Base-by-base conservation (phyloP, 2,329 filamentous ascomycete species). In the Talaromyces sp. region DNA sequence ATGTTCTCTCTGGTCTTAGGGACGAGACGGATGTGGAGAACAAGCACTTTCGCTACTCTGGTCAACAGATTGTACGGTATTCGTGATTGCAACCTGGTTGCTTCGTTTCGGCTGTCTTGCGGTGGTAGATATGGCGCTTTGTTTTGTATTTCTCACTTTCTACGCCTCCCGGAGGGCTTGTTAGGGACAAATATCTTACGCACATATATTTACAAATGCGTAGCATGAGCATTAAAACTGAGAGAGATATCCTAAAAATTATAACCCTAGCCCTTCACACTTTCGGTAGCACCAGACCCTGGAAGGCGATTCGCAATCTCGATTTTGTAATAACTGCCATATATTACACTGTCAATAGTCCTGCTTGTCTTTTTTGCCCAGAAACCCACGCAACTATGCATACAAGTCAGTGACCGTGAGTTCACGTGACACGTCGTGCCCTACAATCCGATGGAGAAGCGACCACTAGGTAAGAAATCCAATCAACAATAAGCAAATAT, bases 1-100 rank as follows among this genome's bases (percentile, higher is more conserved):
- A 58, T 22, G 10, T 38, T 1, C 13, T 58, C 5, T 58, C 53
- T 36, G 53, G 53, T 25, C 53, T 38, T 36, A 3, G 53, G 31
- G 53, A 58, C 15, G 53, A 58, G 17, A 58, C 53, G 1, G 53
- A 58, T 22, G 53, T 56, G 13, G 27, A 56, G 17, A 56, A 56
- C 7, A 56, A 36, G 29, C 53, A 56, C 31, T 56, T 56, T 22
- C 29, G 53, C 1, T 56, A 36, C 11, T 56, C 53, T 36, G 53
- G 53, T 2, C 25, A 56, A 8, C 1, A 5, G 5, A 2, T 11
- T 47, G 19, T 47, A 47, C 10, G 45, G 45, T 1, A 47, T 22
- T 11, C 19, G 10, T 22, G 43, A 25, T 4, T 2, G 4, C 4
- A 25, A 15, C 40, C 40, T 1, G 17, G 40, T 43, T 43, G 40